Evolutionary conservation across 306 rosid genomes (phyloP), one percentile per base, ranked within the genome.

Genomic region (Gastrolobium villosum): DNA sequence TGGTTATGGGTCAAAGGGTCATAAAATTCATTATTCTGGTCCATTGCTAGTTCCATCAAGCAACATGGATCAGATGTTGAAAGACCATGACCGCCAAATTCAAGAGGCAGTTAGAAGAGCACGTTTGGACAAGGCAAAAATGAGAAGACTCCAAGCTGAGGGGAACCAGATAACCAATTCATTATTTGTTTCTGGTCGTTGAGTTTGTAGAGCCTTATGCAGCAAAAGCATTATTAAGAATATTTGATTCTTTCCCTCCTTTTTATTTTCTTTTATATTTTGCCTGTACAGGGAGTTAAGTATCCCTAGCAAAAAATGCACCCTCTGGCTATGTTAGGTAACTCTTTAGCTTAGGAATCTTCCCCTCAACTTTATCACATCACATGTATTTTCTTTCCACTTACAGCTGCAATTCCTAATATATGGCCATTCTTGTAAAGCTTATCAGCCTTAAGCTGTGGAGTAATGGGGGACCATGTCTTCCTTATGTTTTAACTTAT

Each of bases 1-100:
- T 77, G 98, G 99, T 66, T 90, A 87, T 81, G 97, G 99, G 26
- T 93, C 98, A 7, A 96, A 89, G 89, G 96, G 96, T 72, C 93
- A 93, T 84, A 96, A 96, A 81, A 90, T 96, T 65, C 99, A 93
- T 80, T 93, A 96, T 87, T 96, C 99, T 31, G 99, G 99, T 62
- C 99, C 99, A 10, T 80, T 96, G 84, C 78, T 96, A 8, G 98
- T 91, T 70, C 97, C 98, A n/a, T 93, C 98, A 9, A 87, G 91
- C 84, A 96, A 96, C 88, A 84, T 85, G 93, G 99, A 95, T 55
- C 99, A 96, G 89, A 86, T 93, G 98, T 82, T 96, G 86, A 96
- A 96, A 87, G 99, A 96, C 82, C 98, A 96, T 0, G 98, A 96
- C 78, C 93, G 97, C 49, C 99, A 96, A 26, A 93, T 96, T 80